Conservation (phyloP, 345 rosid genomes). For the Chamaenerion angustifolium region DNA sequence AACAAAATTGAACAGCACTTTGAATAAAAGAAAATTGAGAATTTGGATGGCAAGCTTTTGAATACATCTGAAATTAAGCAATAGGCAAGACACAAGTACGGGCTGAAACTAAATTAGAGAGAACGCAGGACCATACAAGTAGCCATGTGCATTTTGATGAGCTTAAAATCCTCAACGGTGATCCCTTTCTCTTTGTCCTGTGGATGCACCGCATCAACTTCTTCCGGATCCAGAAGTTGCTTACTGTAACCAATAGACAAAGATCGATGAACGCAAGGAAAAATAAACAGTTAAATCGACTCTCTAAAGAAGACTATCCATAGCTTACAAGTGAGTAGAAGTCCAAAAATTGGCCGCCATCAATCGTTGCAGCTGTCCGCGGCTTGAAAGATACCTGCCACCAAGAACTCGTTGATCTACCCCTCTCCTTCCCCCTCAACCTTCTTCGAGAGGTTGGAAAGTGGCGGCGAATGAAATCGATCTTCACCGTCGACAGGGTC, state of each 20-base stretch:
- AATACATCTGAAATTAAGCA: not conserved
- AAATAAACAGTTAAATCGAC: not conserved
- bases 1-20: too few species aligned
- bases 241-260: conserved; percentile 29
- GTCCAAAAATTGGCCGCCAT: conserved; percentile 99
- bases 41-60: too few species aligned
- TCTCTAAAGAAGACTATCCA: not conserved
- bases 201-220: conserved; percentile 58
- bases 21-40: too few species aligned
- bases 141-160: conserved; percentile 77
- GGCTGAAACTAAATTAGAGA: not conserved
- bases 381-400: too few species aligned
- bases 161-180: conserved; percentile 74
- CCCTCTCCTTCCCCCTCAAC: too few species aligned
- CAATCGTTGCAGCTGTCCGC: too few species aligned
- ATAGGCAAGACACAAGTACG: not conserved
- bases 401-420: too few species aligned
- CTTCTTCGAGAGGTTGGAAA: too few species aligned
- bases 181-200: conserved; percentile 71
- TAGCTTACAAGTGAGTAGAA: conserved; percentile 58
- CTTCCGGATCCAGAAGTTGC: conserved; percentile 78
- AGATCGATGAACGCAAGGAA: not conserved
- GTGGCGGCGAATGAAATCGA: too few species aligned
- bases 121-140: conserved; percentile 29
- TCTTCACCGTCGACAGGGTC: too few species aligned